Conservation (phyloP, 768 basidiomycete species). For the Mycena kentingensis region DNA sequence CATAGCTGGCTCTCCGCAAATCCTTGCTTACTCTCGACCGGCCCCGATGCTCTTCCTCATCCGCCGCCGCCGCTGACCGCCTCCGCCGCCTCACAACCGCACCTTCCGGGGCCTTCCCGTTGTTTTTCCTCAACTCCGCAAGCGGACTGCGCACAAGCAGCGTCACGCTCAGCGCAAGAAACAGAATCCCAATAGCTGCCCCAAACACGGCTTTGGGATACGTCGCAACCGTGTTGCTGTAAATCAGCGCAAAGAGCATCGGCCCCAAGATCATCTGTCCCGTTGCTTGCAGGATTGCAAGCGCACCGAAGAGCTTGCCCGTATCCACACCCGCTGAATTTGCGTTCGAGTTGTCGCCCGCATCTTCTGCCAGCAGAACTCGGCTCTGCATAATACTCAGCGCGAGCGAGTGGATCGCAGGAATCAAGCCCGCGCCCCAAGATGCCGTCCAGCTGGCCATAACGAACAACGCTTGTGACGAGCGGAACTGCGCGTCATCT, state of each 20-base stretch:
- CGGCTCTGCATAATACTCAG: conserved; percentile 59
- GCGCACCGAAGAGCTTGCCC: conserved; percentile 70
- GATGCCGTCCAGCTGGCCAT: conserved; percentile 58
- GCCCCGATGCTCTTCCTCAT: conserved; percentile 41
- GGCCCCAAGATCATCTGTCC: conserved; percentile 75
- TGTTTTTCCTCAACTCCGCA: conserved; percentile 13
- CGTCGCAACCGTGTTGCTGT: conserved; percentile 64
- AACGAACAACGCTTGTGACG: conserved; percentile 56
- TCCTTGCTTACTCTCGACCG: conserved; percentile 53
- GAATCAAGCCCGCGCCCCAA: conserved; percentile 67
- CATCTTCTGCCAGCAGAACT: conserved; percentile 32
- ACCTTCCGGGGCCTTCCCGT: conserved; percentile 23
- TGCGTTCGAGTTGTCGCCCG: conserved; percentile 18
- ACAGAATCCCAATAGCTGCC: conserved; percentile 53
- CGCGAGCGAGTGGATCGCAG: conserved; percentile 73
- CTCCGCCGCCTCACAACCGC: conserved; percentile 20
- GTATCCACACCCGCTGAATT: conserved; percentile 28
- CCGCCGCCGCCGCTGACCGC: conserved; percentile 17
- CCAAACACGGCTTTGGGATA: conserved; percentile 75
- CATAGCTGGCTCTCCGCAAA: conserved; percentile 19
- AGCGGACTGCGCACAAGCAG: conserved; percentile 46
- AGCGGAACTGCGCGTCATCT: conserved; percentile 14
- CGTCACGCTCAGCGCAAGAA: conserved; percentile 38
- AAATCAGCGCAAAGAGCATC: conserved; percentile 71
- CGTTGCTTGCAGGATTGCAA: conserved; percentile 69